A percentile compares a stretch with the other conserved stretches of the same genome.
These are phyloP conservation scores for Diaporthe australafricana DNA, from an alignment of 2,329 filamentous ascomycete genomes.

Conservation along the genomic window DNA sequence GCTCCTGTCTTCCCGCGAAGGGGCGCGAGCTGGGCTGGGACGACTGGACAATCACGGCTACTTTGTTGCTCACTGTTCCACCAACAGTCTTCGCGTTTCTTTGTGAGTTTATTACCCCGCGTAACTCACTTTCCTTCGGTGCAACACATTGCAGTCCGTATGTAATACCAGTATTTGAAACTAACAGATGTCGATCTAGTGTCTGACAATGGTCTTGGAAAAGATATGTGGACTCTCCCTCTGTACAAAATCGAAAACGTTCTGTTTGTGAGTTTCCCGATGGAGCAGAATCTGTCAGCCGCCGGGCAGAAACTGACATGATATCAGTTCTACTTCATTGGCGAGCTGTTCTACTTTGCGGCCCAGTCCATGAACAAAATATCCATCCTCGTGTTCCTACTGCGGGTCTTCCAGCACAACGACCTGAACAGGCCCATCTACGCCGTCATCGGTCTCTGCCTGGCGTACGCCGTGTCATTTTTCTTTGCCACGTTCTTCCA, in stretches of 20 bases:
- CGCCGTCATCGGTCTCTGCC: neutral
- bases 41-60: slow-evolving; percentile 19
- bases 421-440: neutral
- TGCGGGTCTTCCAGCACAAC: slow-evolving; percentile 13
- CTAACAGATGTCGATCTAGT: neutral
- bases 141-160: neutral
- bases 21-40: slow-evolving; percentile 8
- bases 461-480: slow-evolving; percentile 3
- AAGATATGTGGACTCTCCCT: slow-evolving; percentile 22
- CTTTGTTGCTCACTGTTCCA: neutral
- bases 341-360: slow-evolving; percentile 6
- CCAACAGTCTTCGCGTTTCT: slow-evolving; percentile 9
- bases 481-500: slow-evolving; percentile 5
- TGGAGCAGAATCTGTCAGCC: too few species aligned
- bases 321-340: slow-evolving; percentile 16
- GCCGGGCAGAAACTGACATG: neutral
- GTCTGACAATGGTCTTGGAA: slow-evolving; percentile 2
- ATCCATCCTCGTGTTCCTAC: slow-evolving; percentile 6
- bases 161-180: neutral
- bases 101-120: neutral
- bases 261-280: neutral
- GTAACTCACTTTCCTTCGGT: too few species aligned
- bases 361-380: slow-evolving; percentile 20
- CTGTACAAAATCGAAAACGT: slow-evolving; percentile 13
- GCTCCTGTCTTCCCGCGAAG: neutral